Evolutionary conservation across 208 protist species (phyloP).

Genomic region (Trypanosomatidae sp.): DNA sequence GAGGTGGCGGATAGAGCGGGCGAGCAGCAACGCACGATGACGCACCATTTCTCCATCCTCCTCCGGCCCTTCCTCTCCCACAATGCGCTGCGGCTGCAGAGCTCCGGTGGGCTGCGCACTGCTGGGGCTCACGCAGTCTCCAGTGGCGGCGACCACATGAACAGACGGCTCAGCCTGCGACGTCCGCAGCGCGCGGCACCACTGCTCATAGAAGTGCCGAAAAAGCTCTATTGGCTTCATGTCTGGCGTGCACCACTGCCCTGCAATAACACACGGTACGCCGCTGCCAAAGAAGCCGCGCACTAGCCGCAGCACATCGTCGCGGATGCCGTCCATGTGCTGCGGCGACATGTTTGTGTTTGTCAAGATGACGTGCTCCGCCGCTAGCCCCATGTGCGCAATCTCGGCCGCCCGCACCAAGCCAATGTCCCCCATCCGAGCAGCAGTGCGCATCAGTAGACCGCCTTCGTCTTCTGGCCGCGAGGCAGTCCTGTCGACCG

Average conservation of each 20-base stretch:
- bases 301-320: conserved; percentile 70
- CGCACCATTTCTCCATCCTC: conserved; percentile 20
- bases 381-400: conserved; percentile 74
- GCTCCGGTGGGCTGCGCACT: background rate
- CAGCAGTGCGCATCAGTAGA: conserved; percentile 26
- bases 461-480: conserved; percentile 26
- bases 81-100: background rate
- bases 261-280: conserved; percentile 75
- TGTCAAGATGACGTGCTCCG: conserved; percentile 80
- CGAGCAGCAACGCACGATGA: conserved; percentile 56
- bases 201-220: conserved; percentile 66
- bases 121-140: background rate
- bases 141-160: background rate
- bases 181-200: conserved; percentile 23
- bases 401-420: conserved; percentile 71
- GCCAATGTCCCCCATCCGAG: conserved; percentile 33
- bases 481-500: conserved; percentile 2
- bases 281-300: conserved; percentile 73
- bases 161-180: conserved; percentile 6
- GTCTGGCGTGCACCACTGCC: conserved; percentile 91
- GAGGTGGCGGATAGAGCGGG: conserved; percentile 62
- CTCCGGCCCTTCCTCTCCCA: conserved; percentile 2
- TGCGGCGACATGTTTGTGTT: conserved; percentile 74
- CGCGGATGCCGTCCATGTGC: conserved; percentile 37
- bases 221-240: conserved; percentile 83